Evolutionary conservation across 441 rosid genomes (phyloP), one percentile per base, ranked within the genome.

Genomic region (Melastoma candidum): DNA sequence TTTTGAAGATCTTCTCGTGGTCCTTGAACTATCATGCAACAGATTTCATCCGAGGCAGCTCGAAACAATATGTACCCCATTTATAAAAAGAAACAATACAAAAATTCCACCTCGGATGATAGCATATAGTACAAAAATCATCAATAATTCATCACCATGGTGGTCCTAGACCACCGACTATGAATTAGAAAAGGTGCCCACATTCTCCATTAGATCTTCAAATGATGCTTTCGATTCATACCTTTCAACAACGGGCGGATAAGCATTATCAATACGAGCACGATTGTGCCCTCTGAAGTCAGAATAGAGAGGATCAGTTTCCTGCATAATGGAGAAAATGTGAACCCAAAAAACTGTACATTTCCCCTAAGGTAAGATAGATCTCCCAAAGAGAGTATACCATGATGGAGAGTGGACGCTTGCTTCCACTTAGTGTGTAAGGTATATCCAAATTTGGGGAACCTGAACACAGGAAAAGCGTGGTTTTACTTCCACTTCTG

Each of bases 211-310:
- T 36, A 36, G 43, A 36, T 36, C 8, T 36, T 7, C 43, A 36
- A 8, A 36, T 36, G 43, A 36, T 36, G 11, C 11, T 36, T 36
- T 8, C 9, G 10, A 36, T 36, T 36, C 43, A 10, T 59, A 69
- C 69, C 66, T 64, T 26, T 46, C 49, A 26, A 57, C 46, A 48
- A 61, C 63, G 47, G 48, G 53, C 11, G 59, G 56, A 60, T 45
- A 57, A 32, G 66, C 32, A 60, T 44, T 64, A 7, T 64, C 73
- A 43, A 55, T 1, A 7, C 57, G 54, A 10, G 51, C 2, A 51
- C 53, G 60, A 3, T 24, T 36, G 32, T 51, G 54, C 39, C 46
- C 66, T 64, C 73, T 64, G 53, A 55, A 65, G 53, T 60, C 63
- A 51, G 56, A 32, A 49, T 46, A 49, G 39, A 44, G 45, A n/a